phyloP scores from a whole-genome alignment of 345 rosid genomes.

The Moricandia moricandioides region DNA sequence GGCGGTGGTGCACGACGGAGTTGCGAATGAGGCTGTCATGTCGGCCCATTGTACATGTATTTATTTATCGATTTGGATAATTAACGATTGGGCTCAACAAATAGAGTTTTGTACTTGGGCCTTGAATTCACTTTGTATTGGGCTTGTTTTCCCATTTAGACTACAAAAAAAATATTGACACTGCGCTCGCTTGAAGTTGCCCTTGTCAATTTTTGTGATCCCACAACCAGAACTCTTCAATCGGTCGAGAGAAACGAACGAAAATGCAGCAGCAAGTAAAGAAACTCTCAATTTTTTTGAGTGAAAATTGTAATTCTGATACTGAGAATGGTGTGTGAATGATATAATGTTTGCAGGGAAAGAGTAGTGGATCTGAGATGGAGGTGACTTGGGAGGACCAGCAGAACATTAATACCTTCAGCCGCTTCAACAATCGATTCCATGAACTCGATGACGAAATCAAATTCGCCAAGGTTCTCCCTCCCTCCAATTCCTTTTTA shows the following conservation, averaged over 20 bases:
- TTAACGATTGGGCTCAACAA: background rate
- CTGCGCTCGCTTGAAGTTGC: background rate
- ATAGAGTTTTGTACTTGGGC: background rate
- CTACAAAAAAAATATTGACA: background rate
- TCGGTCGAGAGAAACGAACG: background rate
- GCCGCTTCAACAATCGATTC: conserved; percentile 75
- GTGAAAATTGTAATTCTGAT: background rate
- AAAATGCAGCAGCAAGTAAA: conserved; percentile 36
- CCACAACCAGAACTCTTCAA: background rate
- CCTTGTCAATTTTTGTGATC: background rate
- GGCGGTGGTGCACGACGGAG: too few relatives aligned
- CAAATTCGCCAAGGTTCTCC: conserved; percentile 48
- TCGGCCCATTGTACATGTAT: too few relatives aligned
- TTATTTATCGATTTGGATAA: too few relatives aligned
- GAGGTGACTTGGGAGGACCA: conserved; percentile 98
- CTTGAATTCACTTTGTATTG: background rate
- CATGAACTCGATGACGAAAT: conserved; percentile 88
- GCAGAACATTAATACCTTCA: conserved; percentile 85
- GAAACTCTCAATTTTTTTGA: background rate
- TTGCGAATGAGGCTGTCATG: too few relatives aligned
- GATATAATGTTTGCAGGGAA: conserved; percentile 44
- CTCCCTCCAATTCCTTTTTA: background rate
- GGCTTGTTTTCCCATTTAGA: background rate
- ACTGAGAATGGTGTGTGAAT: background rate
- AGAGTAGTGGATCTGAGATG: conserved; percentile 64